Conservation (phyloP, 345 rosid species). For the Eucalyptus curtisii region DNA sequence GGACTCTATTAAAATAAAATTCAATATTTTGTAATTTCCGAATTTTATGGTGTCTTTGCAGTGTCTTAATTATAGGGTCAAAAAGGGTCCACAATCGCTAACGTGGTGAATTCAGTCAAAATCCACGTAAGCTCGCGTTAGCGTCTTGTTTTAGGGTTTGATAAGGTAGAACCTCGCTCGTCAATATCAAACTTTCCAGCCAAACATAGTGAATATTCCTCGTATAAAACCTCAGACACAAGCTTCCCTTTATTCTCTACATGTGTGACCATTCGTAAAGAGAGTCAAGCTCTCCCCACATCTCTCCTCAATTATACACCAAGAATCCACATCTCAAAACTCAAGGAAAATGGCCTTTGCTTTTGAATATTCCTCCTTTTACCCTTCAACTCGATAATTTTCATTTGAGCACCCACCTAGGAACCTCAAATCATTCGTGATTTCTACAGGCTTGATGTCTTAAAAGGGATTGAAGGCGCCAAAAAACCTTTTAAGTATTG, state of each 20-base stretch:
- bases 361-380: conserved; percentile 2
- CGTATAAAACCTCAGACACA: neutral
- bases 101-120: neutral
- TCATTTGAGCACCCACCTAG: neutral
- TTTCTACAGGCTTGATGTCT: neutral
- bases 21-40: neutral
- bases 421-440: neutral
- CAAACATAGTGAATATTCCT: neutral
- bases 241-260: neutral
- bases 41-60: neutral
- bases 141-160: neutral
- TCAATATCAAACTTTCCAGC: neutral
- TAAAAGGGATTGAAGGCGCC: neutral
- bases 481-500: neutral
- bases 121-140: neutral
- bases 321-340: neutral
- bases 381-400: neutral
- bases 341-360: neutral
- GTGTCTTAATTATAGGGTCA: neutral
- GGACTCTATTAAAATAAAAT: neutral
- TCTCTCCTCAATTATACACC: conserved; percentile 4
- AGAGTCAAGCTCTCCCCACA: neutral
- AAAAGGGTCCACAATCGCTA: neutral
- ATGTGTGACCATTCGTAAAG: neutral
- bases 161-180: neutral